Base-by-base conservation (phyloP, 345 rosid species). In the Brassica incana region DNA sequence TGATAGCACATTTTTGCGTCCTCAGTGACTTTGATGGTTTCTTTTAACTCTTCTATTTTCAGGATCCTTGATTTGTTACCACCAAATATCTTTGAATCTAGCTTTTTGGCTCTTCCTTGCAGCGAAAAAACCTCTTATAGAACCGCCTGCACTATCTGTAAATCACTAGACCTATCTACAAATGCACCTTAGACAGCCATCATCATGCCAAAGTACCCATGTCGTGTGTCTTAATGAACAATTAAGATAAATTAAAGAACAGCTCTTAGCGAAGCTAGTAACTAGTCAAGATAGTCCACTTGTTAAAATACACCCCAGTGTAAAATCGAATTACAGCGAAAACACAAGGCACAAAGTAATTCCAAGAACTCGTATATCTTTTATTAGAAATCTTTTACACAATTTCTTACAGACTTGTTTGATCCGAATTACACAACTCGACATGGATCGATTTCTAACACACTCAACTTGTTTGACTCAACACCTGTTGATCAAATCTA, bases 21-120 rank as follows among this genome's bases (percentile, higher is more conserved):
- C 84, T 91, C 96, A 7, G 97, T 90, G 45, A 33, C 89, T 67
- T 89, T 87, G 80, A 90, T 90, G 58, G 89, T 89, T 82, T 90
- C 98, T 82, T 89, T 91, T 67, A 95, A 74, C 85, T 93, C 98
- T 83, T 95, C 96, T 43, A 88, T 83, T 79, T 88, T 91, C 69
- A 85, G 90, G 78, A 93, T 86, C 88, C 98, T 88, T 62, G 96
- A 90, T 87, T 86, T 95, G 87, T 95, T 97, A 29, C 98, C 98
- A 33, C 97, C 99, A 90, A 89, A 95, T 78, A 93, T 86, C 81
- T 95, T 95, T 38, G 97, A 89, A 84, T 95, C 94, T 78, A 95
- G 96, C 80, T 93, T 92, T 73, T 90, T 94, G 64, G 90, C 87
- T 84, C 90, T 91, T 7, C 67, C 80, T 14, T 91, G 86, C 85